Base-by-base conservation (phyloP, 2,329 filamentous ascomycete species). In the Decorospora gaudefroyi region DNA sequence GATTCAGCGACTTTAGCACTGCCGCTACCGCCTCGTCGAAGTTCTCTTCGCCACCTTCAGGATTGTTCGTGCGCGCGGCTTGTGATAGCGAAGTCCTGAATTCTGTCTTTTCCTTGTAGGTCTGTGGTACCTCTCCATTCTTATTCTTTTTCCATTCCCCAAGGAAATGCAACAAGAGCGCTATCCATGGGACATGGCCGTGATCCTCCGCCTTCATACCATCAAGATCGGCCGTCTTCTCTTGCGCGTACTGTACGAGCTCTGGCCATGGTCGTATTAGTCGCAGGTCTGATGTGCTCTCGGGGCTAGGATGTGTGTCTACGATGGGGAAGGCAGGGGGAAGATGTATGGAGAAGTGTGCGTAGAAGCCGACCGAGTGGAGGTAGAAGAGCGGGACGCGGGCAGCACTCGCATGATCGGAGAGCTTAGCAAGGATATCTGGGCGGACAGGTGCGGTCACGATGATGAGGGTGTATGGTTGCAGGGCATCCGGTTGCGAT, bases 11-110 rank as follows among this genome's bases (percentile, higher is more conserved):
- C 70, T 95, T 95, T 61, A 97, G 77, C 1, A 97, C 90, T 4
- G 91, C 90, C 10, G 83, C 84, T 31, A 85, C 84, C 3, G 93
- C 95, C 71, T 99, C 93, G 49, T 96, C 90, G 64, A 90, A 99
- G 69, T 99, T 99, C 74, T 99, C 93, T 66, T 99, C 93, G 43
- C 87, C 88, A 31, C 90, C 91, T 68, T 95, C 90, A 0, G 89
- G 70, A 45, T 84, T 95, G 57, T 86, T 75, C 36, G 76, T 87
- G 57, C 90, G 82, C 57, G 86, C 81, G 2, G 80, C 83, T 4
- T 78, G 76, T 8, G 83, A 76, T 1, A 99, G 82, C 9, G 85
- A 72, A 18, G 84, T 80, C 42, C 88, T 80, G 67, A 99, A 97
- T 10, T 84, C 84, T 6, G 78, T 85, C 75, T 99, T 99, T 53